Conservation (phyloP, 306 rosid species). For the Dalbergia cultrata region DNA sequence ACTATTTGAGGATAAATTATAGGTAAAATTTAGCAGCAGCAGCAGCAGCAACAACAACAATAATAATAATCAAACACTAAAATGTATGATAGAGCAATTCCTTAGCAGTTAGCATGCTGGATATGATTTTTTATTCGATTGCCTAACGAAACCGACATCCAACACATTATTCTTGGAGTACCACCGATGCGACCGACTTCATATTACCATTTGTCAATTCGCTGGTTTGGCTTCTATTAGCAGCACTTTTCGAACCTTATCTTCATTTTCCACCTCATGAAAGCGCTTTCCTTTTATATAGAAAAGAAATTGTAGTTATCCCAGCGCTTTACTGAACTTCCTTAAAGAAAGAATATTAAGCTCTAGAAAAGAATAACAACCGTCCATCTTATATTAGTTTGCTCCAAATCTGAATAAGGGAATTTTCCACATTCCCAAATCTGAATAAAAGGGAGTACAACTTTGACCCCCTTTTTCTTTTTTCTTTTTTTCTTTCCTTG, state of each 20-base stretch:
- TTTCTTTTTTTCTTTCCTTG: not conserved
- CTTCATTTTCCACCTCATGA: slow-evolving; percentile 35
- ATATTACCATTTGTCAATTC: slow-evolving; percentile 12
- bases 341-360: slow-evolving; percentile 37
- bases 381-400: slow-evolving; percentile 27
- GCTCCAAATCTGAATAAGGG: slow-evolving; percentile 19
- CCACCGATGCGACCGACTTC: not conserved
- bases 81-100: not conserved
- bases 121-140: not conserved
- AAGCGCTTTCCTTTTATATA: not conserved
- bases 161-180: slow-evolving; percentile 15
- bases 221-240: slow-evolving; percentile 14
- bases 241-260: slow-evolving; percentile 30
- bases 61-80: too few species aligned
- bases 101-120: not conserved
- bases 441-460: not conserved
- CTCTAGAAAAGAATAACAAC: slow-evolving; percentile 3
- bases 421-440: not conserved
- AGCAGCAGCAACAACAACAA: too few species aligned
- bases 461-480: not conserved
- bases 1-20: too few species aligned
- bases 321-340: slow-evolving; percentile 16
- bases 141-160: slow-evolving; percentile 1
- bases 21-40: too few species aligned
- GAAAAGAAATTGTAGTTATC: slow-evolving; percentile 8